Conservation (phyloP, 1,139 yeast species). For the Groenewaldozyma auringiensis region DNA sequence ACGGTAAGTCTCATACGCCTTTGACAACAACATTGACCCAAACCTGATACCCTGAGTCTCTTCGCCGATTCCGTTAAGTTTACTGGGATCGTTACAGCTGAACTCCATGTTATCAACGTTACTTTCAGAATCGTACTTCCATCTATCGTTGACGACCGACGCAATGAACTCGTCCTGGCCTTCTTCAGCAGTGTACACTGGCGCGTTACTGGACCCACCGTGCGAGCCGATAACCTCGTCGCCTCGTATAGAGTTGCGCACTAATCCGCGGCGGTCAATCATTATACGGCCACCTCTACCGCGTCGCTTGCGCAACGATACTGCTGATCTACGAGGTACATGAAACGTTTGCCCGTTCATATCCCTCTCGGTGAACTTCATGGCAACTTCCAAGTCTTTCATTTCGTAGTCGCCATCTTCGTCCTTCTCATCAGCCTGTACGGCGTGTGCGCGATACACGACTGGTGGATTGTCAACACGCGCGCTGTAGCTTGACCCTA, state of each 20-base stretch:
- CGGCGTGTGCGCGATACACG: slow-evolving; percentile 17
- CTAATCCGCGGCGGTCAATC: slow-evolving; percentile 59
- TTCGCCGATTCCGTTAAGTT: slow-evolving; percentile 71
- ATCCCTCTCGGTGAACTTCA: slow-evolving; percentile 21
- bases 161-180: slow-evolving; percentile 15
- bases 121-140: slow-evolving; percentile 67
- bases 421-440: slow-evolving; percentile 9
- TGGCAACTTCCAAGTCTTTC: slow-evolving; percentile 20
- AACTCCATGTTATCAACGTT: slow-evolving; percentile 45
- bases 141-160: slow-evolving; percentile 41
- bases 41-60: slow-evolving; percentile 86
- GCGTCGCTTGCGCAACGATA: slow-evolving; percentile 60
- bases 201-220: not conserved
- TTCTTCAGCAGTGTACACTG: slow-evolving; percentile 24
- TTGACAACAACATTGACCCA: slow-evolving; percentile 83
- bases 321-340: slow-evolving; percentile 29
- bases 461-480: slow-evolving; percentile 25
- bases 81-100: slow-evolving; percentile 55
- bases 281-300: slow-evolving; percentile 68
- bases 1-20: slow-evolving; percentile 66
- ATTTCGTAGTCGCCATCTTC: slow-evolving; percentile 11
- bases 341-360: slow-evolving; percentile 16
- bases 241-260: slow-evolving; percentile 8
- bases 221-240: not conserved
- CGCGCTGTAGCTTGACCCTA: slow-evolving; percentile 25